These are phyloP conservation scores for Erodium texanum DNA, from an alignment of 441 rosid genomes.

Conservation along the genomic window DNA sequence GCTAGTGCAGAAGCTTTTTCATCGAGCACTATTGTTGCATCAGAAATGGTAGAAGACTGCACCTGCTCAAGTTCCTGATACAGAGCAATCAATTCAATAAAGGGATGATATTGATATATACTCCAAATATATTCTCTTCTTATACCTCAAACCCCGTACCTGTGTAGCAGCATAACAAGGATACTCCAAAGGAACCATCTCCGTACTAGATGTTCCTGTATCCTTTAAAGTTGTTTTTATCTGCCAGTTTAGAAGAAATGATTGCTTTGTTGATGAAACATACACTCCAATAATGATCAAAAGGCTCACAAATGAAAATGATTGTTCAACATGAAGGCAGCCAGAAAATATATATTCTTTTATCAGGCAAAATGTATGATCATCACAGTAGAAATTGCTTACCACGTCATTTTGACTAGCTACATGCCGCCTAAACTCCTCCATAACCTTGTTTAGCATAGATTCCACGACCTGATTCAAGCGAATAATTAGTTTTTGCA, in stretches of 20 bases:
- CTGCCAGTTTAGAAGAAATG: constrained; percentile 27
- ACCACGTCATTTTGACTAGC: constrained; percentile 87
- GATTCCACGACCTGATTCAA: constrained; percentile 57
- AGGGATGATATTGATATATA: neutral
- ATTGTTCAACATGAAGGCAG: neutral
- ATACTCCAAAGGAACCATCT: constrained; percentile 26
- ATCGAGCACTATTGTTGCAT: neutral
- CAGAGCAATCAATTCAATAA: neutral
- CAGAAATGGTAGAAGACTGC: neutral
- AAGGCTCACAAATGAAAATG: neutral
- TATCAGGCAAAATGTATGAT: constrained; percentile 7
- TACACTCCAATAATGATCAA: neutral
- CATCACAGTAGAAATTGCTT: constrained; percentile 12
- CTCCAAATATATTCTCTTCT: neutral
- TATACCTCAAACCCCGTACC: constrained; percentile 20
- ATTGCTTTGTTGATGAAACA: constrained; percentile 9
- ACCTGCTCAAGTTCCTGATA: constrained; percentile 9
- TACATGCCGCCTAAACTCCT: constrained; percentile 72
- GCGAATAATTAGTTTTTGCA: neutral
- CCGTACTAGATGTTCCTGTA: constrained; percentile 20
- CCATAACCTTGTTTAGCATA: constrained; percentile 73
- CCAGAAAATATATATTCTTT: neutral
- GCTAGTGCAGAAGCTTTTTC: neutral
- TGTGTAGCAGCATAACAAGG: constrained; percentile 20
- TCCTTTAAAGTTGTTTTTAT: constrained; percentile 37